A percentile compares a stretch with the other conserved stretches of the same genome.
phyloP scores from a whole-genome alignment of 2,329 filamentous ascomycete genomes.

The Cladosporium sp. region DNA sequence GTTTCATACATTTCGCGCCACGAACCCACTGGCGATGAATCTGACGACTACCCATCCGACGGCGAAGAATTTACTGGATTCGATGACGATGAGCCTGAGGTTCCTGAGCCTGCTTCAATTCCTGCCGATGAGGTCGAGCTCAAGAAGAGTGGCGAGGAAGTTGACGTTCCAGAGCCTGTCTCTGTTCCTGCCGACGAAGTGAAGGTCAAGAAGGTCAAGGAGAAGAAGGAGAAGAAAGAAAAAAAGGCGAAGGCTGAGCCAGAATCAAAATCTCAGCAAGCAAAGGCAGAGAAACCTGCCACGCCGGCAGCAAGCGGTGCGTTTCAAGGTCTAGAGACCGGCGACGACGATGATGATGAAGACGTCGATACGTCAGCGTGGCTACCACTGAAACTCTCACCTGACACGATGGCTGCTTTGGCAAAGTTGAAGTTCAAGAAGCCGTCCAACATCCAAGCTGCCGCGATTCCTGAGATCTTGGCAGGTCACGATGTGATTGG shows the following conservation, averaged over 20 bases:
- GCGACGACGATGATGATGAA: slow-evolving; percentile 50
- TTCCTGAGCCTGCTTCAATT: slow-evolving; percentile 21
- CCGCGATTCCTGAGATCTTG: slow-evolving; percentile 76
- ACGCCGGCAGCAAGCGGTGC: slow-evolving; percentile 29
- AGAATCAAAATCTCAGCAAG: slow-evolving; percentile 13
- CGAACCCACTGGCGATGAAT: slow-evolving; percentile 29
- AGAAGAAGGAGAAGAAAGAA: slow-evolving; percentile 24
- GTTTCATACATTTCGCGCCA: slow-evolving; percentile 34
- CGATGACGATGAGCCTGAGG: slow-evolving; percentile 35
- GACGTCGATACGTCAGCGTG: slow-evolving; percentile 74
- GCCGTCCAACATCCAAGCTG: slow-evolving; percentile 77
- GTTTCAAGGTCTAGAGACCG: slow-evolving; percentile 52
- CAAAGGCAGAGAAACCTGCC: background rate
- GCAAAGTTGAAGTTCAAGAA: slow-evolving; percentile 73
- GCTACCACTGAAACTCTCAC: slow-evolving; percentile 69
- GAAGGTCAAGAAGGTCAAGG: slow-evolving; percentile 18
- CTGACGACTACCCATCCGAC: slow-evolving; percentile 27
- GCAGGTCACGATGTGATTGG: slow-evolving; percentile 87
- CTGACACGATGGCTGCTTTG: slow-evolving; percentile 66
- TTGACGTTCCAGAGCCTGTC: slow-evolving; percentile 25
- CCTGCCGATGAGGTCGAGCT: slow-evolving; percentile 20
- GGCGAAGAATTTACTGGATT: slow-evolving; percentile 64
- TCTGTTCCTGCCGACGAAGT: slow-evolving; percentile 22
- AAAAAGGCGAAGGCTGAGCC: slow-evolving; percentile 21
- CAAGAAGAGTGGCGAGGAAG: slow-evolving; percentile 20